Conservation (phyloP, 176 grass and related monocot genomes). For the Urochloa ruziziensis region DNA sequence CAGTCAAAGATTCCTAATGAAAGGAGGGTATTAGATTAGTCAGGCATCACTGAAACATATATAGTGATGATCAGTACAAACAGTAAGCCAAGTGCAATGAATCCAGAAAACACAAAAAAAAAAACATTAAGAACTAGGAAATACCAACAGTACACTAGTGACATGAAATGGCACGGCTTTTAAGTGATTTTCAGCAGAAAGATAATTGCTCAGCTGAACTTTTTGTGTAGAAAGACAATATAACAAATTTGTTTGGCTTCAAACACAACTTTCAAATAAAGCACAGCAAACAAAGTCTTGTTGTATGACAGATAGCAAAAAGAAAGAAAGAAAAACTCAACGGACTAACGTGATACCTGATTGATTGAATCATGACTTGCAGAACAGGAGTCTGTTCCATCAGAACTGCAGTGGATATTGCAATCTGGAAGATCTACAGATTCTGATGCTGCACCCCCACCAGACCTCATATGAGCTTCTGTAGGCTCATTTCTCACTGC, state of each 20-base stretch:
- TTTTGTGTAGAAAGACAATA: conserved; percentile 3
- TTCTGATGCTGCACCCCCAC: conserved; percentile 3
- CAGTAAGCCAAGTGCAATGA: conserved; percentile 17
- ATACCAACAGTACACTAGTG: background rate
- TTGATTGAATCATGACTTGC: conserved; percentile 24
- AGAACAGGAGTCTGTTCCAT: conserved; percentile 11
- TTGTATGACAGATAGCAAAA: background rate
- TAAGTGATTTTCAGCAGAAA: conserved; percentile 8
- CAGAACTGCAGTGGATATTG: conserved; percentile 14
- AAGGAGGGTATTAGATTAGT: background rate
- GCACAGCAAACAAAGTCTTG: background rate
- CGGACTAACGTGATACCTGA: conserved; percentile 33
- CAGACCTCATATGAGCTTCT: conserved; percentile 3
- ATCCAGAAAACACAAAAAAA: background rate
- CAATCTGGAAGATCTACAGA: conserved; percentile 31
- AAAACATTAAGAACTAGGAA: background rate
- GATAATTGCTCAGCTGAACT: background rate
- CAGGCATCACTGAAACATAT: conserved; percentile 18
- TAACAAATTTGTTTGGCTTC: background rate
- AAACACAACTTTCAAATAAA: background rate
- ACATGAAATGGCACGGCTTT: conserved; percentile 1
- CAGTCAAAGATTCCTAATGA: conserved; percentile 31
- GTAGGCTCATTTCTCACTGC: conserved; percentile 16
- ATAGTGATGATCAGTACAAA: conserved; percentile 1
- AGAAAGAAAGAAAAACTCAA: background rate